Percentiles rank a stretch among this genome's conserved stretches.
Conservation (phyloP, 164 flowering plant genomes). For the Kingdonia uniflora region DNA sequence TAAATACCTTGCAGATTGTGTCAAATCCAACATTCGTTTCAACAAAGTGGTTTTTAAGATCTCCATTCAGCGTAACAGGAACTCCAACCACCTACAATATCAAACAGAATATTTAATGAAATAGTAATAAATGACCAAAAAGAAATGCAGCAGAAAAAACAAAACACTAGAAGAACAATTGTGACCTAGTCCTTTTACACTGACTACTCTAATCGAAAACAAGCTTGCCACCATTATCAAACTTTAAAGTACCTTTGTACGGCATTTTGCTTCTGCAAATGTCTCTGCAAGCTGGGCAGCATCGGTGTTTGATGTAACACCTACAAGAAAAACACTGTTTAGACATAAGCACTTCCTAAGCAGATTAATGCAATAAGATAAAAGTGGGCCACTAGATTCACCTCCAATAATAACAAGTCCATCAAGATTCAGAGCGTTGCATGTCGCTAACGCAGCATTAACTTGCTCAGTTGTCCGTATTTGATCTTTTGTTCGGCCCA, state of each 20-base stretch:
- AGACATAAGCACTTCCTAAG: background rate
- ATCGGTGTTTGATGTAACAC: slow-evolving; percentile 97
- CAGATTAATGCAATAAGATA: background rate
- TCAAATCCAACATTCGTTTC: slow-evolving; percentile 97
- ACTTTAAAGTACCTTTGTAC: slow-evolving; percentile 52
- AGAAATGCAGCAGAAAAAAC: no score
- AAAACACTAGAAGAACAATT: no score
- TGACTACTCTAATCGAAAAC: background rate
- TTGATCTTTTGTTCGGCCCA: slow-evolving; percentile 95
- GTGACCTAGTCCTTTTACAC: no score
- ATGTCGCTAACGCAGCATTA: slow-evolving; percentile 72
- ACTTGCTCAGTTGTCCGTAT: slow-evolving; percentile 98
- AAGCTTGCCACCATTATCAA: background rate
- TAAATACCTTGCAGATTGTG: slow-evolving; percentile 86
- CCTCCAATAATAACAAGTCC: slow-evolving; percentile 98
- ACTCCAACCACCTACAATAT: slow-evolving; percentile 85
- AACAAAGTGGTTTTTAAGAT: slow-evolving; percentile 93
- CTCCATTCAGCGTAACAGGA: slow-evolving; percentile 96
- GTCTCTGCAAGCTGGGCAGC: slow-evolving; percentile 99
- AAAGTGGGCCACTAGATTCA: slow-evolving; percentile 12
- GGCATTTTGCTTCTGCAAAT: slow-evolving; percentile 86
- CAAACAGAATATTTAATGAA: background rate
- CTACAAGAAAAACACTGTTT: slow-evolving; percentile 25
- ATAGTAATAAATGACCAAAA: no score
- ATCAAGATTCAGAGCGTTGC: slow-evolving; percentile 80